These are phyloP conservation scores for Wallacemonas sp. DNA, from an alignment of 208 protist genomes.

Conservation along the genomic window DNA sequence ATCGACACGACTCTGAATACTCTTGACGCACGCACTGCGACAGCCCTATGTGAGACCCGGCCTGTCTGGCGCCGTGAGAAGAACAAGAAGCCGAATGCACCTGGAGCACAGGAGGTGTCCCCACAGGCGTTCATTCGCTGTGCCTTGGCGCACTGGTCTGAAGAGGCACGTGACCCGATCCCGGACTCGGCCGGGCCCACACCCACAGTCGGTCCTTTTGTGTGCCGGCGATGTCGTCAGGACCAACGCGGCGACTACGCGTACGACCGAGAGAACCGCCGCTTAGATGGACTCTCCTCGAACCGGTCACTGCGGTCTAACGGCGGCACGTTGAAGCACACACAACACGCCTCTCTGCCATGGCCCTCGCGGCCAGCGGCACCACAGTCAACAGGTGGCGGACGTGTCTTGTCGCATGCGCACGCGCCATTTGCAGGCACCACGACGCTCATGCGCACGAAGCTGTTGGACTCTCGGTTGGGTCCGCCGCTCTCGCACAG, in stretches of 20 bases:
- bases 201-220: conserved; percentile 20
- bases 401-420: neutral
- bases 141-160: neutral
- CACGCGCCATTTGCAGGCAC: neutral
- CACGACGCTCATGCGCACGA: neutral
- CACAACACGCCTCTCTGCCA: neutral
- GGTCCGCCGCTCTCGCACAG: no score
- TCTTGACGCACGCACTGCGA: neutral
- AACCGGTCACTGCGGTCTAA: neutral
- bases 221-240: conserved; percentile 57
- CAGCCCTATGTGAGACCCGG: neutral
- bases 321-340: no score
- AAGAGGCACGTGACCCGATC: neutral
- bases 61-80: neutral
- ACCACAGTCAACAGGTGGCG: neutral
- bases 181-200: no score
- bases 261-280: conserved; percentile 23
- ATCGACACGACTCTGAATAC: neutral
- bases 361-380: neutral
- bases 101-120: neutral
- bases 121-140: no score
- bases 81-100: neutral
- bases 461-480: neutral
- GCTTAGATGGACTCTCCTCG: conserved; percentile 4
- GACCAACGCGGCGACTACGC: conserved; percentile 38